Evolutionary conservation across 306 rosid species (phyloP), one percentile per base, ranked within the genome.

Genomic region (Lupinus albus): DNA sequence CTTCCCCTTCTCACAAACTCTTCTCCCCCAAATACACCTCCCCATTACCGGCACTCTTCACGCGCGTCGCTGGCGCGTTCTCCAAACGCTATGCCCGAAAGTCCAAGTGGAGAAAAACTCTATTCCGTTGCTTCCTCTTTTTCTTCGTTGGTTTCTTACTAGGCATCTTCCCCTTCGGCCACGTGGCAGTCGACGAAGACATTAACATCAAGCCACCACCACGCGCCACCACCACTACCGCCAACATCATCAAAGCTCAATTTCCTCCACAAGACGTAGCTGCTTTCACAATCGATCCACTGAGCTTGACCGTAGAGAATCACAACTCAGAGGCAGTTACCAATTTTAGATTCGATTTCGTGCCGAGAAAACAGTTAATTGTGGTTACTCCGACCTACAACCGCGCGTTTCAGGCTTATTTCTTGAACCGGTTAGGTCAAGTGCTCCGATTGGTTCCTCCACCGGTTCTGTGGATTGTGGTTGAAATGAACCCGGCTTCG

Each of bases 381-480:
- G 84, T 90, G 73, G 92, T 88, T 72, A 90, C 99, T 0, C 95
- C 99, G 2, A 94, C 99, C 28, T 86, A 88, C 75, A 84, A 71
- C 42, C 81, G 95, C 16, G 83, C 87, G 1, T 62, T 78, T 81
- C 99, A 94, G 72, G 79, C 91, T 1, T 90, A 90, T 75, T 90
- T 85, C 72, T 57, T 94, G 81, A 88, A 84, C 55, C 78, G 99
- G 72, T 8, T 94, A 78, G 88, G 87, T 17, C 97, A 94, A 61
- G 83, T 85, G 77, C 80, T 94, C 54, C 68, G 89, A 79, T 80
- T 94, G 38, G 96, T 86, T 15, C 88, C 92, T 55, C 83, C 89
- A 12, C 99, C 99, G 55, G 13, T 94, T 45, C 56, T 94, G 38
- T 94, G 97, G 99, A 76, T 94, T 68, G 97, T 94, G 72, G 97